Base-by-base conservation (phyloP, 1,284 basidiomycete species). In the Cutaneotrichosporon spelunceum region DNA sequence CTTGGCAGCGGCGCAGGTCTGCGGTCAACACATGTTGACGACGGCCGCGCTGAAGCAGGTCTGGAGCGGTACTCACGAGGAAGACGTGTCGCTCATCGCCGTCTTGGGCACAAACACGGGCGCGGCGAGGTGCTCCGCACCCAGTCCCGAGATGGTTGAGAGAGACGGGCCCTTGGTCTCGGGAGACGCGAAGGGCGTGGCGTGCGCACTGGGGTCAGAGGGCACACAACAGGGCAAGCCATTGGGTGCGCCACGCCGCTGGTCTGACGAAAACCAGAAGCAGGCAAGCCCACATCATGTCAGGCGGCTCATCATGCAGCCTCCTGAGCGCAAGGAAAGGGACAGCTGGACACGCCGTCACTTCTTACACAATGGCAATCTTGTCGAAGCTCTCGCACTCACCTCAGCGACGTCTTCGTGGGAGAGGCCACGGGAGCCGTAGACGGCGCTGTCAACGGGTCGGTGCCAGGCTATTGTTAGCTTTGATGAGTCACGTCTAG, bases 91-190 rank as follows among this genome's bases (percentile, higher is more conserved):
- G 34, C 73, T 71, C 29, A 76, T 63, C 13, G 56, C 33, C 19
- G 83, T 79, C 76, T 90, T 91, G 36, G 91, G 91, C 24, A 93
- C 86, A 67, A 93, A 93, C 47, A 92, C 87, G 42, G 91, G 90
- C 0, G 91, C 91, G 71, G 73, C 60, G 8, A 76, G 68, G 54
- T 74, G 69, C 62, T 68, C 72, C 16, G 53, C 71, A 21, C 65
- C 65, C 23, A 68, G 63, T 11, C 68, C 67, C 3, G 57, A 47
- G 13, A 55, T 23, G 2, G 54, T 13, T 16, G 58, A 48, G 14
- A 56, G 39, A 19, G 39, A 42, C 39, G 39, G 57, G 16, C 57
- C 11, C 29, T 68, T 69, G 48, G 62, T 88, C 82, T 65, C 64
- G 16, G 64, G 64, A 0, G 61, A 62, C 1, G 64, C 27, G 27